Evolutionary conservation across 2,329 filamentous ascomycete genomes (phyloP).

Genomic region (Ophiostoma montium): DNA sequence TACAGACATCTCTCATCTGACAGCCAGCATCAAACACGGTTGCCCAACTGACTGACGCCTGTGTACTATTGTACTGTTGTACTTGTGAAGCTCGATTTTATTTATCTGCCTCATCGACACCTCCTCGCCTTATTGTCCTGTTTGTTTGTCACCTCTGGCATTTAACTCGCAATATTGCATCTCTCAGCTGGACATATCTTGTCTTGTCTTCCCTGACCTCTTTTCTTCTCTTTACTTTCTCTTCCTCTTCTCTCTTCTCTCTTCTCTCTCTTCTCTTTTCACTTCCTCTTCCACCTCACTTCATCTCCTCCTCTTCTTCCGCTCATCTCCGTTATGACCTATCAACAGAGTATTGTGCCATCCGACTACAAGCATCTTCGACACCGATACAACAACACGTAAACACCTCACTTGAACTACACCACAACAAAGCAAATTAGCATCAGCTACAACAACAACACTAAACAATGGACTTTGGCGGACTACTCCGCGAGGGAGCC

Average conservation of each 20-base stretch:
- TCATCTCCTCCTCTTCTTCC: background rate
- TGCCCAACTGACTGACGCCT: no score
- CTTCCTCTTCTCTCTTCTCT: background rate
- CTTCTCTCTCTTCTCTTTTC: background rate
- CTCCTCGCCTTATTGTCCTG: no score
- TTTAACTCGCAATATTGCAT: background rate
- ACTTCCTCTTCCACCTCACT: background rate
- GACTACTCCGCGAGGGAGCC: slow-evolving; percentile 2
- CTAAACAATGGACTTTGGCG: slow-evolving; percentile 4
- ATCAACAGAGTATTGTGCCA: background rate
- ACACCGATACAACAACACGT: background rate
- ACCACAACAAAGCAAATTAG: background rate
- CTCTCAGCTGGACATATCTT: background rate
- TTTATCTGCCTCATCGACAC: no score
- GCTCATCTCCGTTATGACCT: slow-evolving; percentile 1
- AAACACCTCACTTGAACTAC: no score
- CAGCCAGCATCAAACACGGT: no score
- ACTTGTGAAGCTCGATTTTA: no score
- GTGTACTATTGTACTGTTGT: no score
- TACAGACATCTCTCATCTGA: background rate
- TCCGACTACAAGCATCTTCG: background rate
- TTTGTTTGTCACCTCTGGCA: no score
- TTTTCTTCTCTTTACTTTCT: background rate
- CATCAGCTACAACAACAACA: background rate
- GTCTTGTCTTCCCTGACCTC: no score